Conservation (phyloP, 768 basidiomycete species). For the Boletellus ananas region DNA sequence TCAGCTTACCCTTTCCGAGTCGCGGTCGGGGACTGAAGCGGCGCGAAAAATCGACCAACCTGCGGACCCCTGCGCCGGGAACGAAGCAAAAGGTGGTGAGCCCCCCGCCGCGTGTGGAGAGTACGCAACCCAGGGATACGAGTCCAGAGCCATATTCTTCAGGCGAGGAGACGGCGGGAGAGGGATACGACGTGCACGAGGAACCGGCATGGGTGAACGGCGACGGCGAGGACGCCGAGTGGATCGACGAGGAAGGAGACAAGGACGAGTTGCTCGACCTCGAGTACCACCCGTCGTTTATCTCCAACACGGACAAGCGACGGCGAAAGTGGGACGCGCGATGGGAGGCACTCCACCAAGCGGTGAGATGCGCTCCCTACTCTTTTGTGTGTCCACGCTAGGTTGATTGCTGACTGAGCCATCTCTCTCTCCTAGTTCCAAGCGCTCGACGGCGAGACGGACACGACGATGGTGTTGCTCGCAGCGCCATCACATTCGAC, state of each 20-base stretch:
- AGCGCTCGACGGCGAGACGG: conserved; percentile 74
- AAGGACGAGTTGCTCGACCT: conserved; percentile 69
- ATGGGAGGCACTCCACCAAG: conserved; percentile 72
- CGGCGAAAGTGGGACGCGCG: conserved; percentile 69
- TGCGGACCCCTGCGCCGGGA: conserved; percentile 25
- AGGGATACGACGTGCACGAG: conserved; percentile 43
- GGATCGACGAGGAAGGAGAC: conserved; percentile 71
- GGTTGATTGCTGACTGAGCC: conserved; percentile 1
- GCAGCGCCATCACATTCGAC: conserved; percentile 73
- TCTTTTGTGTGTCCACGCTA: too few relatives aligned
- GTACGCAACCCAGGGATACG: conserved; percentile 78
- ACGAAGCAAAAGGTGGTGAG: conserved; percentile 38
- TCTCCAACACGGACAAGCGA: conserved; percentile 63
- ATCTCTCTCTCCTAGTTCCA: conserved; percentile 52
- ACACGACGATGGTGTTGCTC: conserved; percentile 69
- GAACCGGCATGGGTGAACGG: conserved; percentile 37
- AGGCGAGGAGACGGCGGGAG: conserved; percentile 78
- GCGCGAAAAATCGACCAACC: conserved; percentile 37
- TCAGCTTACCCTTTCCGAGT: conserved; percentile 46
- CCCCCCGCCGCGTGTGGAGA: conserved; percentile 75
- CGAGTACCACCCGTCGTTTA: conserved; percentile 71
- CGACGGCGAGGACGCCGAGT: conserved; percentile 44
- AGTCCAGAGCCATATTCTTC: conserved; percentile 73
- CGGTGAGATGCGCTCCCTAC: conserved; percentile 36
- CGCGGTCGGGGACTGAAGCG: conserved; percentile 45